These are phyloP conservation scores for Amphicarpaea edgeworthii DNA, from an alignment of 306 rosid genomes.

Conservation along the genomic window DNA sequence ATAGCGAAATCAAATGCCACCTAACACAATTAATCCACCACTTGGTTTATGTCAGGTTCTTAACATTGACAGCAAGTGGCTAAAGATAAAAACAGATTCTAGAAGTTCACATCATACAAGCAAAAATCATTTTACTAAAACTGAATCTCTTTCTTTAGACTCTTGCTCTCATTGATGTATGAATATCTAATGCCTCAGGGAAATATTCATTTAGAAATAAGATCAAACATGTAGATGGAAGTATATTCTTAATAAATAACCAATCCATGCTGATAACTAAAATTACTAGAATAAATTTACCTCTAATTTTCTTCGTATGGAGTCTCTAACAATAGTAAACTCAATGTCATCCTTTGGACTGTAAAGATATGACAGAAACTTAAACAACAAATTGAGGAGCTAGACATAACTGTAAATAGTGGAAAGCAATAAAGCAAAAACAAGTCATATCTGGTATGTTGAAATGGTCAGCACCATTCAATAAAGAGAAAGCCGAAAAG, in stretches of 20 bases:
- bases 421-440: slow-evolving; percentile 9
- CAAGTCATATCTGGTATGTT: slow-evolving; percentile 70
- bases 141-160: neutral
- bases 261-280: slow-evolving; percentile 15
- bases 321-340: slow-evolving; percentile 89
- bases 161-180: slow-evolving; percentile 18
- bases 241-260: slow-evolving; percentile 7
- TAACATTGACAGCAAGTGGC: neutral
- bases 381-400: slow-evolving; percentile 22
- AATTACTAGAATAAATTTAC: slow-evolving; percentile 53
- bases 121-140: neutral
- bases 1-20: too few species aligned
- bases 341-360: slow-evolving; percentile 92
- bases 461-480: too few species aligned
- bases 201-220: too few species aligned
- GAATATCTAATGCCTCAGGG: slow-evolving; percentile 26
- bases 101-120: slow-evolving; percentile 15
- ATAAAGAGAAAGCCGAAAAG: too few species aligned
- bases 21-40: neutral
- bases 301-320: slow-evolving; percentile 84
- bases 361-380: slow-evolving; percentile 41
- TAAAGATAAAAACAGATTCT: neutral
- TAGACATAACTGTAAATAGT: slow-evolving; percentile 1
- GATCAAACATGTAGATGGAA: neutral
- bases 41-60: neutral